These are phyloP conservation scores for Penicillium oxalicum DNA, from an alignment of 2,329 filamentous ascomycete genomes.

Conservation along the genomic window DNA sequence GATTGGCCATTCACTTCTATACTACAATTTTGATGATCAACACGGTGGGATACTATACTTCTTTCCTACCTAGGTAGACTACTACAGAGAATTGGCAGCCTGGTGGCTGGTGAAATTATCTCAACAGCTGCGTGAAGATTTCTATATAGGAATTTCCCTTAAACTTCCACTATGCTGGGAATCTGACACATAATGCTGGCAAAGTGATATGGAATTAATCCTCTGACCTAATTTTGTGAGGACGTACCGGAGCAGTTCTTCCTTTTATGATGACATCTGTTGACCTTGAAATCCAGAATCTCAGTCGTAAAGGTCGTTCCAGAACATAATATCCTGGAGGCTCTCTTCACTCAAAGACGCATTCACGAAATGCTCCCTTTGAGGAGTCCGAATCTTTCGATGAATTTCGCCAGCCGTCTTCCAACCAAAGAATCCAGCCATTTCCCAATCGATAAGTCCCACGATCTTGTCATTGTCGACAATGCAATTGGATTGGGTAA, in stretches of 20 bases:
- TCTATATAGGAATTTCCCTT: too few relatives aligned
- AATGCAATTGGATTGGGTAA: conserved; percentile 35
- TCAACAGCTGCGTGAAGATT: too few relatives aligned
- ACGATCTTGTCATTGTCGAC: conserved; percentile 37
- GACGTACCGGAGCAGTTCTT: too few relatives aligned
- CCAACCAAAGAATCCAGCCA: conserved; percentile 36
- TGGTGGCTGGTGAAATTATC: too few relatives aligned
- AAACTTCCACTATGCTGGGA: too few relatives aligned
- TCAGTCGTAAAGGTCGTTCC: conserved; percentile 19
- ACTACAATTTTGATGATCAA: background rate
- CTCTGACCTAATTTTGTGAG: too few relatives aligned
- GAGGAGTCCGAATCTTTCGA: conserved; percentile 14
- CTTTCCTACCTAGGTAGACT: background rate
- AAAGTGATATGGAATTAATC: too few relatives aligned
- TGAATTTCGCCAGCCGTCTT: conserved; percentile 22
- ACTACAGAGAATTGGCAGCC: too few relatives aligned
- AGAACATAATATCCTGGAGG: conserved; percentile 15
- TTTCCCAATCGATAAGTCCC: conserved; percentile 40
- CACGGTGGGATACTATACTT: background rate
- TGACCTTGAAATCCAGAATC: too few relatives aligned
- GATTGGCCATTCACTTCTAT: background rate
- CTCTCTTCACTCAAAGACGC: conserved; percentile 11
- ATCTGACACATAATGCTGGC: too few relatives aligned
- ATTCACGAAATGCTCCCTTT: conserved; percentile 20
- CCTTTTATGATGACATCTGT: too few relatives aligned